Evolutionary conservation across 371 early-diverging fungal genomes (phyloP), one percentile per base, ranked within the genome.

Genomic region (Rhizomucor miehei): DNA sequence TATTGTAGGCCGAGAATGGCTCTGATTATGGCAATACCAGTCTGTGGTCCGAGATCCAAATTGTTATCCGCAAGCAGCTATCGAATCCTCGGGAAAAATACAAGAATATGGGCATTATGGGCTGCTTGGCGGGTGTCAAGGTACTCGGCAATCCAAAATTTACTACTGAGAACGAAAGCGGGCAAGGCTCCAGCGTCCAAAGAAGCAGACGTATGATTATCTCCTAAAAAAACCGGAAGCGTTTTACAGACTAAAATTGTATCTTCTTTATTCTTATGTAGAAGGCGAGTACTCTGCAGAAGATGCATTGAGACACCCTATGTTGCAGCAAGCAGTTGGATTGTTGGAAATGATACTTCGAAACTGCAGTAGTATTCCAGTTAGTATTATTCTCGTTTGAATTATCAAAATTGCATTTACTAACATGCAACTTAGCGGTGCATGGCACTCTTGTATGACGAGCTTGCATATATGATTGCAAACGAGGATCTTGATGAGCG

Each of bases 61-160:
- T 90, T 41, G 72, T 87, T 34, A 82, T 92, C 49, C 65, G 91
- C 52, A 93, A 93, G 53, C 92, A 91, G 55, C 75, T 93, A n/a
- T 80, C 90, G 1, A 89, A 84, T 51, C 82, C 82, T 16, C 52
- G 73, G n/a, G 81, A 85, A 36, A 80, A 72, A 40, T 88, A 88
- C 64, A 90, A 89, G 56, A 74, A 82, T 57, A 77, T 90, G 23
- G 93, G 93, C 11, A 80, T 93, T 10, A 77, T 90, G 50, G 90
- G 88, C 12, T 81, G 85, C 10, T 66, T 93, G 6, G 82, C 91
- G 0, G 61, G 90, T 55, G 73, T 91, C n/a, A 79, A 84, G 39
- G 81, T 81, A 3, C 63, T 92, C 21, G 85, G 85, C 1, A 29
- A 29, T 8, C 67, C 80, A 1, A 62, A 62, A n/a, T 66, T 73